Percentiles rank a stretch among this genome's conserved stretches.
These are phyloP conservation scores for Metschnikowia anglica DNA, from an alignment of 805 yeast species.

Conservation along the genomic window DNA sequence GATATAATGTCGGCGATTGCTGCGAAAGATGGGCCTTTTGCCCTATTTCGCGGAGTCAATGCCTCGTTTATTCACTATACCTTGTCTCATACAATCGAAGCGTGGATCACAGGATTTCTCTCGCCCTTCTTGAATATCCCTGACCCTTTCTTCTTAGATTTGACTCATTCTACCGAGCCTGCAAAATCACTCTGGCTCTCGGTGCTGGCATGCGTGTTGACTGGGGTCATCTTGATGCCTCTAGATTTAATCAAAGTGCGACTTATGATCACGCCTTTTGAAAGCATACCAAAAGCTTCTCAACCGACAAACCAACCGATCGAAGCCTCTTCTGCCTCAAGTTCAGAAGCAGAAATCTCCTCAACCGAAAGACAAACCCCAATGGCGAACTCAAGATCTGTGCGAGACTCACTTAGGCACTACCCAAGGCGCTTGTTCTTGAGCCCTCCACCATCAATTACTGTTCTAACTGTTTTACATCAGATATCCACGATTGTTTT, in stretches of 20 bases:
- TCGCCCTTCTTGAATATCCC: conserved; percentile 82
- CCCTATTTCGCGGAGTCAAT: conserved; percentile 70
- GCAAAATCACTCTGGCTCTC: conserved; percentile 64
- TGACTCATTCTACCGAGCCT: conserved; percentile 78
- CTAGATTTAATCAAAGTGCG: conserved; percentile 77
- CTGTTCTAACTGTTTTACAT: conserved; percentile 54
- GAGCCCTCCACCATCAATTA: conserved; percentile 49
- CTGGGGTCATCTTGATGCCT: conserved; percentile 76
- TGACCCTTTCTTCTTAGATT: conserved; percentile 83
- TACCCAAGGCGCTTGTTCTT: conserved; percentile 58
- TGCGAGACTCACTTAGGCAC: conserved; percentile 61
- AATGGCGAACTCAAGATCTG: conserved; percentile 52
- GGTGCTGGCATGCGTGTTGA: conserved; percentile 65
- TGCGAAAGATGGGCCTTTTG: conserved; percentile 70
- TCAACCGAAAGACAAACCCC: neutral
- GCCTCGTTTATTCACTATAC: conserved; percentile 79
- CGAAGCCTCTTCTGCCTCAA: neutral
- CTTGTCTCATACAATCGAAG: conserved; percentile 71
- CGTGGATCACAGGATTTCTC: conserved; percentile 88
- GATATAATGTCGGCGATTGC: conserved; percentile 64
- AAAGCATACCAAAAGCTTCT: conserved; percentile 19
- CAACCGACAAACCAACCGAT: neutral
- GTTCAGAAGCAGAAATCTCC: conserved; percentile 1
- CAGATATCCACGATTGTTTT: conserved; percentile 60
- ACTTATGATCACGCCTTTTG: conserved; percentile 68